Conservation (phyloP, 352 stramenopile genomes). For the Globisporangium barbulae region DNA sequence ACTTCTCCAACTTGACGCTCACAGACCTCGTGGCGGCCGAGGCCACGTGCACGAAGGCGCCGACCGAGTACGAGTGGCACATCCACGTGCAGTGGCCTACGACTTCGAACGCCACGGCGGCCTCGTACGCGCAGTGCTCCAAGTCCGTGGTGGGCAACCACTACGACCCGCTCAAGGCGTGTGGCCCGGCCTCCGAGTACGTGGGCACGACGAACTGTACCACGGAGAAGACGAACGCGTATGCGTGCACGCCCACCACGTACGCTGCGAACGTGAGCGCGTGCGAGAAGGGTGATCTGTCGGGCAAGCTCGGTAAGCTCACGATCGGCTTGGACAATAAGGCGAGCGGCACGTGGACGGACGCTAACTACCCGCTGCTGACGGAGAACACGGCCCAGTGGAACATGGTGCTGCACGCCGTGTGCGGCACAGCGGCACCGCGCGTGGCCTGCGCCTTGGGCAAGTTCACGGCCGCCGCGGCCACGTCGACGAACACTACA, state of each 20-base stretch:
- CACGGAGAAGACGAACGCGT: slow-evolving; percentile 14
- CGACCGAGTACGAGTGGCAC: slow-evolving; percentile 26
- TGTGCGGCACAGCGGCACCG: slow-evolving; percentile 41
- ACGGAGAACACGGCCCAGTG: slow-evolving; percentile 40
- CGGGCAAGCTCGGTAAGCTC: slow-evolving; percentile 37
- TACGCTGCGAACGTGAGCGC: slow-evolving; percentile 22
- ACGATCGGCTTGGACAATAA: slow-evolving; percentile 24
- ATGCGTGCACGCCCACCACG: slow-evolving; percentile 26
- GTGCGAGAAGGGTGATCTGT: slow-evolving; percentile 44
- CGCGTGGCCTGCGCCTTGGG: slow-evolving; percentile 43
- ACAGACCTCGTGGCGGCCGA: slow-evolving; percentile 25
- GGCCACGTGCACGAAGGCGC: slow-evolving; percentile 37
- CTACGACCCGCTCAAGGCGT: slow-evolving; percentile 38
- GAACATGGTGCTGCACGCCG: slow-evolving; percentile 66
- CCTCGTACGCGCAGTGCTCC: slow-evolving; percentile 24
- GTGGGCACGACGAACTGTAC: slow-evolving; percentile 12
- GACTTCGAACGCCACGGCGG: slow-evolving; percentile 15
- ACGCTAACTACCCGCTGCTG: slow-evolving; percentile 41
- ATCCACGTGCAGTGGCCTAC: slow-evolving; percentile 34
- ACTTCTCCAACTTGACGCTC: slow-evolving; percentile 36
- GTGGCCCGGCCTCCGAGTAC: slow-evolving; percentile 35
- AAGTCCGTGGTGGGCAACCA: slow-evolving; percentile 26
- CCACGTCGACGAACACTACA: not conserved
- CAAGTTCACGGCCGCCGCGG: slow-evolving; percentile 11
- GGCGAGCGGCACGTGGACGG: slow-evolving; percentile 30